Evolutionary conservation across 176 grass and related monocot species (phyloP).

Genomic region (Pharus latifolius): DNA sequence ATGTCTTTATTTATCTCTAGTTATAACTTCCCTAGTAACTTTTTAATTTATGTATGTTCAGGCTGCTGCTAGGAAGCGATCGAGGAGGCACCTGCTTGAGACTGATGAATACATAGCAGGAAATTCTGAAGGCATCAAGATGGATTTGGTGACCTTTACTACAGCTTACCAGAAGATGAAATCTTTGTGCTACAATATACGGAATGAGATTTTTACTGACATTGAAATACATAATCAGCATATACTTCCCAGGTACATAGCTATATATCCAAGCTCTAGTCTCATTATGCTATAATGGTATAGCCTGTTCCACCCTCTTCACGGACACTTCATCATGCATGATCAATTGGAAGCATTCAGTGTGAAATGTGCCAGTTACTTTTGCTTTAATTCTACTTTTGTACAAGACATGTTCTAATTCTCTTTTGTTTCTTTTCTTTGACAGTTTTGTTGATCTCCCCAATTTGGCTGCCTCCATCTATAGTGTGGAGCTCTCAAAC

Average conservation of each 20-base stretch:
- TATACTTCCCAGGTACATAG: slow-evolving; percentile 69
- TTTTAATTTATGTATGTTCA: slow-evolving; percentile 28
- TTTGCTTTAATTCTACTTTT: background rate
- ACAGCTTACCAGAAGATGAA: slow-evolving; percentile 92
- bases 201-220: slow-evolving; percentile 92
- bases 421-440: slow-evolving; percentile 11
- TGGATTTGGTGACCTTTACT: slow-evolving; percentile 63
- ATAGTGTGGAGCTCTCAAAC: slow-evolving; percentile 73
- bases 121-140: slow-evolving; percentile 53
- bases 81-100: slow-evolving; percentile 77
- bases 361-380: background rate
- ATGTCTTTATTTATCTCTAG: background rate
- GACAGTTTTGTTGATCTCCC: slow-evolving; percentile 87
- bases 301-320: background rate
- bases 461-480: slow-evolving; percentile 75
- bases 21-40: background rate
- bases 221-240: slow-evolving; percentile 99
- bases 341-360: background rate
- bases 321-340: background rate
- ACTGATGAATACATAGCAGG: slow-evolving; percentile 77
- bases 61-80: slow-evolving; percentile 87
- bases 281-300: background rate
- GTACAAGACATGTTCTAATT: background rate
- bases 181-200: slow-evolving; percentile 79
- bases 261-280: background rate